Percentiles rank a stretch among this genome's conserved stretches.
These are phyloP conservation scores for Colletotrichum melonis DNA, from an alignment of 2,329 filamentous ascomycete genomes.

Conservation along the genomic window DNA sequence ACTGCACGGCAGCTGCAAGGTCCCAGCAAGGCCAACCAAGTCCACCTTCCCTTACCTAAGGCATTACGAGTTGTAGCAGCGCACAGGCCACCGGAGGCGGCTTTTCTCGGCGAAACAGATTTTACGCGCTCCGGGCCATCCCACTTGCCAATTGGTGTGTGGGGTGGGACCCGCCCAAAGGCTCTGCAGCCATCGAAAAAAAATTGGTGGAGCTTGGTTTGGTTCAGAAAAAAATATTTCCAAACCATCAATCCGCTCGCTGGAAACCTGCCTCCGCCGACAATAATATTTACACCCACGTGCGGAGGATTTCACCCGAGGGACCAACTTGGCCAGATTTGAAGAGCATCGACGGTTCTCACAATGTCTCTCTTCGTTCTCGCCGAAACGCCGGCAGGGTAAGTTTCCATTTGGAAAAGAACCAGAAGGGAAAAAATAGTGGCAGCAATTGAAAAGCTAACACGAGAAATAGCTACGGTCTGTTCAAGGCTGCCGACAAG, in stretches of 20 bases:
- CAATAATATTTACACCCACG: slow-evolving; percentile 49
- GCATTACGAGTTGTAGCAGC: slow-evolving; percentile 19
- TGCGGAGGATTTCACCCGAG: slow-evolving; percentile 45
- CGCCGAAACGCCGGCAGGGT: slow-evolving; percentile 89
- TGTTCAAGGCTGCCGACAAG: slow-evolving; percentile 99
- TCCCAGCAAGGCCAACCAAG: slow-evolving; percentile 18
- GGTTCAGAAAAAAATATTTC: slow-evolving; percentile 54
- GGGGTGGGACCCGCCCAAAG: slow-evolving; percentile 25
- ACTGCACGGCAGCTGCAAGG: slow-evolving; percentile 29
- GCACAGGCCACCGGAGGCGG: slow-evolving; percentile 8
- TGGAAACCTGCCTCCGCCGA: slow-evolving; percentile 46
- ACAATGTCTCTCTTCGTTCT: slow-evolving; percentile 92
- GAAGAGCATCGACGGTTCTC: slow-evolving; percentile 40
- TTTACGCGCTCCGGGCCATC: slow-evolving; percentile 33
- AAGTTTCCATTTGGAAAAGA: slow-evolving; percentile 48
- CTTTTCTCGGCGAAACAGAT: slow-evolving; percentile 25
- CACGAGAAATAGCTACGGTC: slow-evolving; percentile 78
- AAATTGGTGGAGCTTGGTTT: slow-evolving; percentile 53
- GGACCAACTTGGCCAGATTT: slow-evolving; percentile 33
- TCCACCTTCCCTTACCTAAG: not conserved
- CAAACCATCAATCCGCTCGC: slow-evolving; percentile 41
- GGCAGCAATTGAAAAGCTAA: slow-evolving; percentile 2
- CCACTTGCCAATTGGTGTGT: slow-evolving; percentile 36
- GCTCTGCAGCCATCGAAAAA: slow-evolving; percentile 45
- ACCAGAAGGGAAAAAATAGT: not conserved